Evolutionary conservation across 257 asterid genomes (phyloP), one percentile per base, ranked within the genome.

Genomic region (Solanum chiquidenum): DNA sequence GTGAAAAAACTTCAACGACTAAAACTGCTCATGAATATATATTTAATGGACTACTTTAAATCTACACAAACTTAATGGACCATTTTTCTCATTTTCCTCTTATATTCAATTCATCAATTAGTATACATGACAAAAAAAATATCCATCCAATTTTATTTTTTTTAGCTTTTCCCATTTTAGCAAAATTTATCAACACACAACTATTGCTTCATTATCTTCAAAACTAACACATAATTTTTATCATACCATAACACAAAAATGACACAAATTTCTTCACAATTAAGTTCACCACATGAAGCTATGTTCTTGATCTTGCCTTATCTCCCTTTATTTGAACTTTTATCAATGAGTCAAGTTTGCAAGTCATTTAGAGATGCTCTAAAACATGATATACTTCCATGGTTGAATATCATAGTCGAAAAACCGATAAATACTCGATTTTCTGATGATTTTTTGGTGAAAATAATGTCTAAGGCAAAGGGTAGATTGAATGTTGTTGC

Each of bases 281-380:
- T 80, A 52, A 87, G 62, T 64, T 35, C 83, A 6, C 98, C 97
- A 66, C 92, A 94, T 62, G 98, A 92, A 90, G 93, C 98, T 16
- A 60, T 97, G 7, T 95, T 93, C 92, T 92, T 91, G 40, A 94
- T 92, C 14, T 88, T 97, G 64, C 52, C 95, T 31, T 94, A 93
- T 84, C 95, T 95, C 64, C 97, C 95, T 77, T 89, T 95, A 5
- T 92, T 71, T 58, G 96, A 95, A 79, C 97, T 97, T 64, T 42
- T 95, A 31, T 60, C 89, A 49, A 88, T 92, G 90, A 62, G 88
- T 2, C 91, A 87, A 90, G 98, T 97, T 29, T 97, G 96, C 91
- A 91, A 79, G 88, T 95, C 98, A 49, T 71, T 95, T 12, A 90
- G 91, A 89, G 93, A 95, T 37, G 98, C 97, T 52, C 77, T 95